Evolutionary conservation across 2,329 filamentous ascomycete genomes (phyloP).

Genomic region (Botrytis hyacinthi): DNA sequence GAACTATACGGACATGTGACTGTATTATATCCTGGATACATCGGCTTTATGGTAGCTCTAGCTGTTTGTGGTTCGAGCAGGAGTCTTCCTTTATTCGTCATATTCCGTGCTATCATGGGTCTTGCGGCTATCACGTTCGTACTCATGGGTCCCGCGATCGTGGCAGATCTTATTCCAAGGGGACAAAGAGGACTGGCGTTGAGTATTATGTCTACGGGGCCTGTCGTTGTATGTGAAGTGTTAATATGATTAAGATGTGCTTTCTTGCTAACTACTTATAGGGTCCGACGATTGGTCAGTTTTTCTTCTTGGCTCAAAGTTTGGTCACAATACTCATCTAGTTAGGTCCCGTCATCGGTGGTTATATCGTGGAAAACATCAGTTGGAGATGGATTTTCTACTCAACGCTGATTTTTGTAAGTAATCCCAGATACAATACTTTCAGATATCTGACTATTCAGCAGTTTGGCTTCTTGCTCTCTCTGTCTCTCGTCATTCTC

Average conservation of each 20-base stretch:
- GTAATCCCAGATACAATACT: constrained; percentile 39
- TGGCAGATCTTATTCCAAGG: constrained; percentile 5
- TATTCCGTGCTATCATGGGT: constrained; percentile 1
- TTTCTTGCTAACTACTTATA: neutral
- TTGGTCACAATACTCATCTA: constrained; percentile 10
- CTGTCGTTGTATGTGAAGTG: constrained; percentile 2
- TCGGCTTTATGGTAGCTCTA: neutral
- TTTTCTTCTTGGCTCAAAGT: neutral
- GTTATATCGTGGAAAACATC: constrained; percentile 47
- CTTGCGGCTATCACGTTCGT: constrained; percentile 4
- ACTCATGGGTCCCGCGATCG: constrained; percentile 4
- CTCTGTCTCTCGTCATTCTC: constrained; percentile 44
- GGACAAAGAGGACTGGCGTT: neutral
- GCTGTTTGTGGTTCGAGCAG: neutral
- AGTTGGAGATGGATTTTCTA: constrained; percentile 56
- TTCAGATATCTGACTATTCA: neutral
- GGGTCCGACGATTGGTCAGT: neutral
- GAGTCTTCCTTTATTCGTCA: neutral
- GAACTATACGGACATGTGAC: constrained; percentile 6
- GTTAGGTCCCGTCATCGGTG: constrained; percentile 48
- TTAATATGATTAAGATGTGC: neutral
- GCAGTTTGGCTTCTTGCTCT: neutral
- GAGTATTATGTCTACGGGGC: constrained; percentile 1
- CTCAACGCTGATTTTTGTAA: constrained; percentile 46
- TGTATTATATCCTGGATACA: neutral